These are phyloP conservation scores for Fistulifera pelliculosa DNA, from an alignment of 108 stramenopile genomes.

Conservation along the genomic window DNA sequence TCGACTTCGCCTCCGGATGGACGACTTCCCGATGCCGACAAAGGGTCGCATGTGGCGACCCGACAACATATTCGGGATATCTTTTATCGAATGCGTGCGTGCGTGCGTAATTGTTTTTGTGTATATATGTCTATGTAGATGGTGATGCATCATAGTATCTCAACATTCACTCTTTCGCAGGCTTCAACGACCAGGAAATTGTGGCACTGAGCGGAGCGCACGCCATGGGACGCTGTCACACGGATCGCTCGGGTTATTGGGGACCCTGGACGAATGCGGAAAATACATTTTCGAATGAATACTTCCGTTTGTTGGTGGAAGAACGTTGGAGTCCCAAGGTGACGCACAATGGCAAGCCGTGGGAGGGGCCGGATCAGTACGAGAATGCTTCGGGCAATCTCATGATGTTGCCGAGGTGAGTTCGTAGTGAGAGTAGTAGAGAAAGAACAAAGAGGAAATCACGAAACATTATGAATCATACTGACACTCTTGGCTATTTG, in stretches of 20 bases:
- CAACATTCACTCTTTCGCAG: constrained; percentile 6
- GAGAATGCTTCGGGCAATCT: constrained; percentile 83
- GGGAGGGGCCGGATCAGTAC: constrained; percentile 84
- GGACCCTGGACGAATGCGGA: constrained; percentile 94
- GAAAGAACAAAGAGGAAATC: too few relatives aligned
- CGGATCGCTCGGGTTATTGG: constrained; percentile 83
- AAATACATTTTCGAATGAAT: constrained; percentile 93
- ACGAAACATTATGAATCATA: too few relatives aligned
- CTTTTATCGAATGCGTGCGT: constrained; percentile 87
- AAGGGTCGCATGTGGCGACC: constrained; percentile 63
- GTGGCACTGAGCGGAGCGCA: constrained; percentile 97
- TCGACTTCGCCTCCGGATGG: constrained; percentile 65
- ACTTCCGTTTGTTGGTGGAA: constrained; percentile 90
- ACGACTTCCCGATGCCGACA: constrained; percentile 86
- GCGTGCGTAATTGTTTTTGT: too few relatives aligned
- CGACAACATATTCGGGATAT: constrained; percentile 84
- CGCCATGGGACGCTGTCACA: constrained; percentile 93
- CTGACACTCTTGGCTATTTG: too few relatives aligned
- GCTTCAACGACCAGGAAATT: constrained; percentile 80
- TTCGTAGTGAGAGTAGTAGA: constrained; percentile 3
- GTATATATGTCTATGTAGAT: too few relatives aligned
- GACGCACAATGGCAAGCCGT: constrained; percentile 85
- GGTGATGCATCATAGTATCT: constrained; percentile 1
- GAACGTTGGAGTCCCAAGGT: constrained; percentile 73
- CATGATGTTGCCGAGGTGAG: constrained; percentile 32